These are phyloP conservation scores for Lactarius pseudohatsudake DNA, from an alignment of 768 basidiomycete species.

Conservation along the genomic window DNA sequence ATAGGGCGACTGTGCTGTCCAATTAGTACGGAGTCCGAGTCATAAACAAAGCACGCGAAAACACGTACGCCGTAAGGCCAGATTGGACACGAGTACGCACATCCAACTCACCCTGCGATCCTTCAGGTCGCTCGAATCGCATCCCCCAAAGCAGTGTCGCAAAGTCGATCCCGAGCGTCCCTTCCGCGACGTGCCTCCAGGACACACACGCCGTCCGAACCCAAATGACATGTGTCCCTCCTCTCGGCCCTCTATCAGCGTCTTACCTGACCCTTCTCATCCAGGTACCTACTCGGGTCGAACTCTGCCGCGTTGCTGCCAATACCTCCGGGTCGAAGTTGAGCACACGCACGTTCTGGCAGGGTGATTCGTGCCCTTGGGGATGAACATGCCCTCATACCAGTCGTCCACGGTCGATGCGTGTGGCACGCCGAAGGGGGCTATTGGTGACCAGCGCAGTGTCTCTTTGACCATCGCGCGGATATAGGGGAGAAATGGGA, in stretches of 20 bases:
- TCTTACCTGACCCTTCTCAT: constrained; percentile 10
- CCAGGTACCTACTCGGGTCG: constrained; percentile 8
- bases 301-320: not conserved
- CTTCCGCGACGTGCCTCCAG: constrained; percentile 35
- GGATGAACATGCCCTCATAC: constrained; percentile 26
- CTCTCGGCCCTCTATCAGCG: constrained; percentile 30
- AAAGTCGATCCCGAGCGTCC: constrained; percentile 35
- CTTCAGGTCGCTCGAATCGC: constrained; percentile 20
- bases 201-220: constrained; percentile 36
- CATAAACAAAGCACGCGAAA: not conserved
- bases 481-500: constrained; percentile 39
- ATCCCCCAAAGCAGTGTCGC: constrained; percentile 35
- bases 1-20: constrained; percentile 18
- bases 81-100: not conserved
- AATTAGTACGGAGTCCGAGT: too few species aligned
- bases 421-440: constrained; percentile 29
- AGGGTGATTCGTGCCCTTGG: constrained; percentile 12
- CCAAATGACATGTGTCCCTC: constrained; percentile 34
- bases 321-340: not conserved
- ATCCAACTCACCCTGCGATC: constrained; percentile 7
- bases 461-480: constrained; percentile 40
- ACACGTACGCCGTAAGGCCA: constrained; percentile 20
- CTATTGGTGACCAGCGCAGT: constrained; percentile 32
- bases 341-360: constrained; percentile 4
- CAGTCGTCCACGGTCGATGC: constrained; percentile 7